Percentiles rank a stretch among this genome's conserved stretches.
Conservation (phyloP, 2,329 filamentous ascomycete genomes). For the Penicillium glabrum region DNA sequence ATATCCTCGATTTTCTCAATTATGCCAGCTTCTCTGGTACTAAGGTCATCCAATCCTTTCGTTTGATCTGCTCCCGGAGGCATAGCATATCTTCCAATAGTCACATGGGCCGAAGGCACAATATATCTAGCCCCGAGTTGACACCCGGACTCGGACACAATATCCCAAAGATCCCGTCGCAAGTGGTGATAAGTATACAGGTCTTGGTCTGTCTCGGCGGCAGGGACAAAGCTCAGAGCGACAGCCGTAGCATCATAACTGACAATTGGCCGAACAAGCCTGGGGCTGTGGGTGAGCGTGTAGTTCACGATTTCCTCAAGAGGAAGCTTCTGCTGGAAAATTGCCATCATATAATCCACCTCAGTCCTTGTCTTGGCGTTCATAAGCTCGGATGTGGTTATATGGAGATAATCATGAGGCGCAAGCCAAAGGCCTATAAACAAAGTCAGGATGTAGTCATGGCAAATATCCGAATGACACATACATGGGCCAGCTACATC, state of each 20-base stretch:
- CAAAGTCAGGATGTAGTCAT: background rate
- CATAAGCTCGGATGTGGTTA: conserved; percentile 82
- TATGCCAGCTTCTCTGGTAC: conserved; percentile 62
- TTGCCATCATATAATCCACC: conserved; percentile 62
- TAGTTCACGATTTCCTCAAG: conserved; percentile 65
- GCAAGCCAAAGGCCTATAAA: conserved; percentile 79
- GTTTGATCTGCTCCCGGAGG: conserved; percentile 55
- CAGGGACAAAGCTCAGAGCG: conserved; percentile 83
- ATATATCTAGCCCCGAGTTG: conserved; percentile 76
- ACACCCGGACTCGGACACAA: conserved; percentile 63
- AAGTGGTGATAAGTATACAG: conserved; percentile 88
- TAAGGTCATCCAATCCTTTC: conserved; percentile 42
- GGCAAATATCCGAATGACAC: conserved; percentile 26
- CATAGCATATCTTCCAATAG: conserved; percentile 76
- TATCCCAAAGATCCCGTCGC: conserved; percentile 71
- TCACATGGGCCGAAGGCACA: conserved; percentile 87
- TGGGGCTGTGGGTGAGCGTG: conserved; percentile 65
- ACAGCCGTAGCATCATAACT: conserved; percentile 84
- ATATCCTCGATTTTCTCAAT: conserved; percentile 70
- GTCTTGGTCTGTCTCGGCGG: conserved; percentile 66
- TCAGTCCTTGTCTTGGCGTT: conserved; percentile 72
- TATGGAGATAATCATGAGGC: conserved; percentile 74
- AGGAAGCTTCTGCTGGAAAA: conserved; percentile 51
- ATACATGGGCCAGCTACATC: conserved; percentile 65
- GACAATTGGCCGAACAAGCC: conserved; percentile 77